phyloP scores from a whole-genome alignment of 208 protist species.

The Leishmania lainsoni region DNA sequence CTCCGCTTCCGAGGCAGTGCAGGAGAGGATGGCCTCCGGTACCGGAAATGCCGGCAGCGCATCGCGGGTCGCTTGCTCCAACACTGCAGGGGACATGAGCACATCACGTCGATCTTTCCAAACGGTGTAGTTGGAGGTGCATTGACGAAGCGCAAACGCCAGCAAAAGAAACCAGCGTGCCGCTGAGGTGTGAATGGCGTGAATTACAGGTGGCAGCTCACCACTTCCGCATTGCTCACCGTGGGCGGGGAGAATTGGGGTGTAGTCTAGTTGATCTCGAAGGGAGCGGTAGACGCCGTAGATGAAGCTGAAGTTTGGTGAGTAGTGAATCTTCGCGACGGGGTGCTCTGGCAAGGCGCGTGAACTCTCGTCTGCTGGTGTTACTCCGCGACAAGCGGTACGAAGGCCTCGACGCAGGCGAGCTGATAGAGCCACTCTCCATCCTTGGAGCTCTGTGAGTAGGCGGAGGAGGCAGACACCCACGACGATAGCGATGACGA shows the following conservation, averaged over 20 bases:
- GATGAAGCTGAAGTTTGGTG: slow-evolving; percentile 45
- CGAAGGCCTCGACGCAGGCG: slow-evolving; percentile 40
- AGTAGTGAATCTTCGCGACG: slow-evolving; percentile 52
- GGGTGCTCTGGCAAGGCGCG: slow-evolving; percentile 29
- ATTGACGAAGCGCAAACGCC: slow-evolving; percentile 54
- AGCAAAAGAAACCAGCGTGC: slow-evolving; percentile 75
- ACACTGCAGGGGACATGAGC: slow-evolving; percentile 37
- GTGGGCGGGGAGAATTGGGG: not conserved
- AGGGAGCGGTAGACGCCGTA: slow-evolving; percentile 66
- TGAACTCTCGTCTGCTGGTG: slow-evolving; percentile 40
- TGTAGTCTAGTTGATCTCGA: slow-evolving; percentile 21
- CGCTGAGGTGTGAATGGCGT: slow-evolving; percentile 23
- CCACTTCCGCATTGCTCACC: not conserved
- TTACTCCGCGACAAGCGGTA: slow-evolving; percentile 36
- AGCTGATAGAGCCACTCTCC: slow-evolving; percentile 40
- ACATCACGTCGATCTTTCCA: slow-evolving; percentile 80
- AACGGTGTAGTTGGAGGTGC: slow-evolving; percentile 67
- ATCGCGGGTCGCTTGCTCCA: slow-evolving; percentile 34
- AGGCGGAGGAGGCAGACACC: not conserved
- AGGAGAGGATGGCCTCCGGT: not conserved
- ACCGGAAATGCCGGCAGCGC: slow-evolving; percentile 17
- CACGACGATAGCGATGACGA: not conserved
- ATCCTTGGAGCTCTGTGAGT: slow-evolving; percentile 6
- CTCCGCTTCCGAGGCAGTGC: not conserved
- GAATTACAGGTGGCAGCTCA: slow-evolving; percentile 10